A percentile compares a stretch with the other conserved stretches of the same genome.
These are phyloP conservation scores for Lactuca sativa DNA, from an alignment of 129 eudicot genomes.

Conservation along the genomic window DNA sequence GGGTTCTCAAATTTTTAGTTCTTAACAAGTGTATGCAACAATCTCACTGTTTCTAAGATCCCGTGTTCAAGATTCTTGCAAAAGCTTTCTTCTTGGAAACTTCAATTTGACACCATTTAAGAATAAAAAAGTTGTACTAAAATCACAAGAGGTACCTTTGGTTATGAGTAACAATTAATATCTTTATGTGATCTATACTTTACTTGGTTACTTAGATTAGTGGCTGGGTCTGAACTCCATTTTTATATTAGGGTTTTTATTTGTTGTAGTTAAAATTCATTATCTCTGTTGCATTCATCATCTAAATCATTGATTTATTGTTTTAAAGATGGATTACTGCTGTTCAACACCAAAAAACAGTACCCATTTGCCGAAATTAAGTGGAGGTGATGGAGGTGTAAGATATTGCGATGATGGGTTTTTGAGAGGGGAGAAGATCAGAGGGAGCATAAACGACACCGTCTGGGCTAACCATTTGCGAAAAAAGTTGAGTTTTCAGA, in stretches of 20 bases:
- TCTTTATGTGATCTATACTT: conserved; percentile 77
- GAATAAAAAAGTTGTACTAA: conserved; percentile 2
- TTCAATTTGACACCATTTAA: conserved; percentile 28
- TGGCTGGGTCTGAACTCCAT: conserved; percentile 15
- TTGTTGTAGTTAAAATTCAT: conserved; percentile 26
- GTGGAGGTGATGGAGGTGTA: conserved; percentile 35
- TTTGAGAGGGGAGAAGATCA: conserved; percentile 66
- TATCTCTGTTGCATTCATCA: conserved; percentile 6
- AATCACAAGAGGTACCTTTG: conserved; percentile 34
- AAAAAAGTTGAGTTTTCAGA: conserved; percentile 48
- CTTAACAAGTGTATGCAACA: conserved; percentile 3
- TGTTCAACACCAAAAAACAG: conserved; percentile 55
- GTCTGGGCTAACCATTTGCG: conserved; percentile 42
- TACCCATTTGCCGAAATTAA: conserved; percentile 43
- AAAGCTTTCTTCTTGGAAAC: conserved; percentile 29
- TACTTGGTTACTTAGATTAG: conserved; percentile 74
- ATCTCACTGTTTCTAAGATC: conserved; percentile 20
- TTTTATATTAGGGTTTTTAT: conserved; percentile 30
- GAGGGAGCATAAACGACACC: conserved; percentile 49
- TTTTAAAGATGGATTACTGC: conserved; percentile 56
- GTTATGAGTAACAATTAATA: conserved; percentile 27
- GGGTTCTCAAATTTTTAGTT: conserved; percentile 12
- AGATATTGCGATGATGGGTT: conserved; percentile 43
- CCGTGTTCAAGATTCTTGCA: conserved; percentile 33
- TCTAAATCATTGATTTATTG: conserved; percentile 12